Evolutionary conservation across 306 rosid genomes (phyloP).

Genomic region (Benincasa hispida): DNA sequence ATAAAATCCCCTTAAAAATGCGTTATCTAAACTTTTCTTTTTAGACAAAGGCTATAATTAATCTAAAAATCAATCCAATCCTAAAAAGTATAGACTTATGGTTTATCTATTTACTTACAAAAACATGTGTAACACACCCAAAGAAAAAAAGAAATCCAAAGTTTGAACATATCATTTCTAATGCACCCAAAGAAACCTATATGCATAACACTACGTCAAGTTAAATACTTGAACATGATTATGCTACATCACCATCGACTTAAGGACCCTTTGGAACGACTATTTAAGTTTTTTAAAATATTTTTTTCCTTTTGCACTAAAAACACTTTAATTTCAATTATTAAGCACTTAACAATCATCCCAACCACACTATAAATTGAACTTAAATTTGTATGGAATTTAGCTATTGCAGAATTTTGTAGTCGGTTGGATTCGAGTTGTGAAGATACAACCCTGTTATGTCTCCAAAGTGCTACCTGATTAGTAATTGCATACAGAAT

Average conservation of each 20-base stretch:
- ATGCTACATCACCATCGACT: background rate
- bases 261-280: too few species aligned
- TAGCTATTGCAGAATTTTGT: background rate
- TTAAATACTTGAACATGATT: background rate
- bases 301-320: too few species aligned
- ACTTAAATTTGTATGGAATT: background rate
- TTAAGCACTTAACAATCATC: background rate
- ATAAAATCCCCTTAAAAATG: too few species aligned
- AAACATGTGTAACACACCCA: background rate
- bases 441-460: background rate
- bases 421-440: background rate
- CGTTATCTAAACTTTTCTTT: too few species aligned
- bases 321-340: background rate
- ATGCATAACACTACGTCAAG: background rate
- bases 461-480: background rate
- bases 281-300: too few species aligned
- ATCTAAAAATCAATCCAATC: background rate
- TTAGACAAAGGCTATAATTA: too few species aligned
- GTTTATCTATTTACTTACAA: background rate
- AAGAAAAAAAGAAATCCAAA: background rate
- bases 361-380: background rate
- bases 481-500: background rate
- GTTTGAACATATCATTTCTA: too few species aligned
- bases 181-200: background rate
- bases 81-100: background rate